Base-by-base conservation (phyloP, 257 asterid species). In the Solanum bulbocastanum region DNA sequence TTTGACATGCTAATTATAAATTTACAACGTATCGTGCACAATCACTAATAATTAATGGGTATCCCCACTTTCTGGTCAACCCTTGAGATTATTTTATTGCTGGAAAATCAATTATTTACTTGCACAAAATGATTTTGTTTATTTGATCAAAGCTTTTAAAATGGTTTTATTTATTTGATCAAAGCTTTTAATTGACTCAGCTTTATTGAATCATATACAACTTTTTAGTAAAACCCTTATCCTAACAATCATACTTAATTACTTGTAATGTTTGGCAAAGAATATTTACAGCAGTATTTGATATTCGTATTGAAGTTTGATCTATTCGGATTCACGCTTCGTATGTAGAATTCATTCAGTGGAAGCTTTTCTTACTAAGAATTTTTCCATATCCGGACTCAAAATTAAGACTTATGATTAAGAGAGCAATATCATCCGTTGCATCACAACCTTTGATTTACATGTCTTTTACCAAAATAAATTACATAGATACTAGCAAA, bases 321-420 rank as follows among this genome's bases (percentile, higher is more conserved):
- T 62, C 2, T 9, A 23, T 62, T 62, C 0, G 3, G 1, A 62
- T 62, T 10, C 8, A 10, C 0, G 0, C 3, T 10, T 1, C 1
- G 4, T 56, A 20, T 11, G 13, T 60, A 60, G 30, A 3, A 65
- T 11, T 65, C 18, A 65, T 65, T 65, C 0, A 0, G 2, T 65
- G 33, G 1, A 65, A 65, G 8, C 8, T n/a, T 0, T 11, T 11
- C 0, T n/a, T n/a, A 65, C 6, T 1, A n/a, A n/a, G 0, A 62
- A 23, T 2, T 10, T 2, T n/a, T 62, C 2, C 15, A 23, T 0
- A 5, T n/a, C 1, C 33, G 3, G 0, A n/a, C 8, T 65, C 16
- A 1, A 65, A 5, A 65, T 10, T 4, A 65, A 65, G 15, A 62
- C 1, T 16, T 52, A 2, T 16, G 3, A 52, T 49, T 16, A 49